Evolutionary conservation across 208 protist species (phyloP), one percentile per base, ranked within the genome.

Genomic region (Porcisia hertigi): DNA sequence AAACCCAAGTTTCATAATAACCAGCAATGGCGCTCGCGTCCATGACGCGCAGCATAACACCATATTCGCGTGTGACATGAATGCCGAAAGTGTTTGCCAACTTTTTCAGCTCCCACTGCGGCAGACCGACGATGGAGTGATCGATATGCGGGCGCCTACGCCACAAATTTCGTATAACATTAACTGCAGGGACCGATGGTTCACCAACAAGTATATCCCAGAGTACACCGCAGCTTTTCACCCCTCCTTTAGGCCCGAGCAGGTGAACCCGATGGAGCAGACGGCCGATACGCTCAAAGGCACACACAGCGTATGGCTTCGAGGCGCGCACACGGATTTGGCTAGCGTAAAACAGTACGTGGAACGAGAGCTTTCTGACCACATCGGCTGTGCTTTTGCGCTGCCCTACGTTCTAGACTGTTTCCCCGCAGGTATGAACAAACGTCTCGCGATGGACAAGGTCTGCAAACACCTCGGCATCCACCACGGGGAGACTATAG

Each of bases 21-120:
- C 91, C n/a, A 91, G 85, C 69, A 95, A 95, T 77, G 91, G 91
- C 0, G 86, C 85, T 9, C 86, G 88, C 41, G 73, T 93, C 25
- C 83, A 88, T 73, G 82, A 90, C 55, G 77, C 71, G 8, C 73
- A 67, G 39, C 73, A 87, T 62, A 72, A 77, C 9, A 41, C 83
- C 1, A 53, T 95, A 49, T 76, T 79, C 45, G 69, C 63, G 55
- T 78, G 87, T 63, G 71, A 92, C 63, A 66, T 95, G 18, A 65
- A 85, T 63, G 12, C 83, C 2, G 70, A 80, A 5, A 71, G 76
- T 6, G 89, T 93, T n/a, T 75, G 76, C n/a, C 74, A 75, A 9
- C 45, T 95, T 20, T 85, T 93, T 59, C 79, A 85, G 66, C 70
- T 92, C 12, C 58, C 78, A 7, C 76, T 63, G 14, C 47, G 77